Evolutionary conservation across 2,329 filamentous ascomycete genomes (phyloP), one percentile per base, ranked within the genome.

Genomic region (Lasiodiplodia theobromae): DNA sequence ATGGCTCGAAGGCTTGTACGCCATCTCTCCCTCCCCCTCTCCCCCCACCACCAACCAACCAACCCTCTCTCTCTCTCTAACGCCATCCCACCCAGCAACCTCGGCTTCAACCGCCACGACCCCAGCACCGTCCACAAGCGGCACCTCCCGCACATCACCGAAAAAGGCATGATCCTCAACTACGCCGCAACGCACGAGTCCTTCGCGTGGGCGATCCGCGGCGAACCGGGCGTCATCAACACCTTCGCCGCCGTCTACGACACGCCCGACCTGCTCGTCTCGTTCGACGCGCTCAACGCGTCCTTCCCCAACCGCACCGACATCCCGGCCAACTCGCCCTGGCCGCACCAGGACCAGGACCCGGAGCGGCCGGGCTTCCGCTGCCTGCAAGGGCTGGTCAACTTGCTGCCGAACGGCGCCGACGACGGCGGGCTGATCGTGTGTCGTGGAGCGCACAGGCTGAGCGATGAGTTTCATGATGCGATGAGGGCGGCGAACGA

Each of bases 391-490:
- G 83, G 83, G 0, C 72, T 85, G 2, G 70, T 84, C 0, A 85
- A 84, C 72, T 80, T 78, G 12, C 75, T 78, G 6, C 82, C 81
- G 1, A 82, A 82, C 51, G 83, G 83, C 1, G 77, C 77, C 2
- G 76, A 83, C 1, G 84, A 86, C 66, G 83, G 83, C 14, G 83
- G 82, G 3, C 71, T 85, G 16, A 77, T 85, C 54, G 71, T 84
- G 11, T 81, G 84, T 77, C 79, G 80, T 34, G 83, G 83, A 6
- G 80, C 78, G 7, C 71, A 77, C 5, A 79, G 80, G 53, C 74
- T 84, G 0, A 80, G 79, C 62, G 78, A 83, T 38, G 37, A 40
- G 31, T 51, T 34, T 7, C 53, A 67, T 4, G 69, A 74, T 64
- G 75, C 73, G 37, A 76, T 74, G 3, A 7, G 56, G 37, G 37